phyloP scores from a whole-genome alignment of 2,329 filamentous ascomycete species.

The Beauveria australis region DNA sequence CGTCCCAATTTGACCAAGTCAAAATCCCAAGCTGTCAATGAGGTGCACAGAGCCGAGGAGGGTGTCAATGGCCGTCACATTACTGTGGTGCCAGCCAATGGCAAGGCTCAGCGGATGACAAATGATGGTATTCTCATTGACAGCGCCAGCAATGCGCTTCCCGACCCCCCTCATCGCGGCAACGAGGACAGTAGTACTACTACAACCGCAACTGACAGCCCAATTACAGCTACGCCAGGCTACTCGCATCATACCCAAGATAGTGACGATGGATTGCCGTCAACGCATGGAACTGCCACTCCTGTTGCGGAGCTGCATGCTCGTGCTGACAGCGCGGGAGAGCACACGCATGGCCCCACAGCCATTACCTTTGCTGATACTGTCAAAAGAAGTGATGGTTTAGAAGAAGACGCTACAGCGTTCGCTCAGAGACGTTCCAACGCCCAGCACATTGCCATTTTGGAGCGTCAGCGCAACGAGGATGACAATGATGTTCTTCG shows the following conservation, averaged over 20 bases:
- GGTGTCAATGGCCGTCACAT: constrained; percentile 62
- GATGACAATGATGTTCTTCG: constrained; percentile 63
- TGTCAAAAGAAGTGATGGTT: constrained; percentile 50
- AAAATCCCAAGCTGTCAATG: constrained; percentile 39
- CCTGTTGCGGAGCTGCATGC: neutral
- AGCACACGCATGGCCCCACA: constrained; percentile 16
- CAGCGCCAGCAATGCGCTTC: constrained; percentile 20
- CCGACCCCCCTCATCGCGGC: constrained; percentile 22
- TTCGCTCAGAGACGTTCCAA: constrained; percentile 45
- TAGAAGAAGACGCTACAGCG: constrained; percentile 39
- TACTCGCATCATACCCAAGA: neutral
- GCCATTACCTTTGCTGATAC: constrained; percentile 62
- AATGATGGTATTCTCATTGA: constrained; percentile 52
- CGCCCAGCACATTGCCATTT: constrained; percentile 79
- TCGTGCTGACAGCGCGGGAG: neutral
- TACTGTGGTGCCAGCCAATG: constrained; percentile 52
- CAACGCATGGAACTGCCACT: constrained; percentile 1
- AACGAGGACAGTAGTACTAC: constrained; percentile 22
- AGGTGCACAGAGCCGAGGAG: constrained; percentile 43
- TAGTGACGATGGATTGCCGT: constrained; percentile 4
- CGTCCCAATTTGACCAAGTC: constrained; percentile 58
- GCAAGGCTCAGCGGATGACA: constrained; percentile 46
- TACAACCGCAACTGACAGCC: neutral
- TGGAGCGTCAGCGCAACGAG: constrained; percentile 74
- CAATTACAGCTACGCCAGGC: neutral